phyloP scores from a whole-genome alignment of 2,329 filamentous ascomycete species.

The Penicillium sumatraense region DNA sequence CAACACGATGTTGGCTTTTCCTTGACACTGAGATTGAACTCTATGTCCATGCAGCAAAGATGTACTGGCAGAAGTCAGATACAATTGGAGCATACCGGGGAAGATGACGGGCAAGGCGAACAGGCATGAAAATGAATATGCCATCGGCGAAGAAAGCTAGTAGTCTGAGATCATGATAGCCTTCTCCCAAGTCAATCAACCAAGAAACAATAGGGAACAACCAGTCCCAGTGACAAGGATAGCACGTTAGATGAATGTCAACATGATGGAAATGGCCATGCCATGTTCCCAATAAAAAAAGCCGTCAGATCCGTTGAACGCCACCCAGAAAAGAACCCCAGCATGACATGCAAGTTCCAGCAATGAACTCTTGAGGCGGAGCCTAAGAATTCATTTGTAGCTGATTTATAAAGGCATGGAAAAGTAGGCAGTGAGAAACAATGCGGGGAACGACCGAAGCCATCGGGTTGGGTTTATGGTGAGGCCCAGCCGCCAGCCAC shows the following conservation, averaged over 20 bases:
- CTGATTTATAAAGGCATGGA: constrained; percentile 37
- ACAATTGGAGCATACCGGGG: neutral
- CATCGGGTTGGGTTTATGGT: constrained; percentile 45
- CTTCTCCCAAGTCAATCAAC: constrained; percentile 14
- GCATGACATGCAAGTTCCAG: constrained; percentile 39
- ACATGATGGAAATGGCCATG: constrained; percentile 39
- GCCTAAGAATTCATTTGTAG: constrained; percentile 38
- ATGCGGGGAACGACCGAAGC: constrained; percentile 28
- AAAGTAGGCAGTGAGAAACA: constrained; percentile 35
- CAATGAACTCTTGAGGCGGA: constrained; percentile 36
- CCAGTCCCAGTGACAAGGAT: constrained; percentile 37
- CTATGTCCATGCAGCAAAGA: constrained; percentile 7
- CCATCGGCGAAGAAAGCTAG: constrained; percentile 4
- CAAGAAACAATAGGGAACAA: constrained; percentile 19
- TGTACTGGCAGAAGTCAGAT: neutral
- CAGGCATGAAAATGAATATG: constrained; percentile 15
- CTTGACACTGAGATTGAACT: constrained; percentile 8
- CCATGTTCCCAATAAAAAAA: constrained; percentile 37
- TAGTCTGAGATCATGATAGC: constrained; percentile 2
- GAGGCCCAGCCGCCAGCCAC: constrained; percentile 91
- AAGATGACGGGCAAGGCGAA: neutral
- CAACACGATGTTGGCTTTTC: constrained; percentile 6
- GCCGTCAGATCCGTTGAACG: constrained; percentile 45
- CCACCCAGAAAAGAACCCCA: constrained; percentile 40
- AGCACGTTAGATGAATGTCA: constrained; percentile 44